Percentiles rank a stretch among this genome's conserved stretches.
Evolutionary conservation across 1,139 yeast species (phyloP).

Genomic region (Pichia cactophila): DNA sequence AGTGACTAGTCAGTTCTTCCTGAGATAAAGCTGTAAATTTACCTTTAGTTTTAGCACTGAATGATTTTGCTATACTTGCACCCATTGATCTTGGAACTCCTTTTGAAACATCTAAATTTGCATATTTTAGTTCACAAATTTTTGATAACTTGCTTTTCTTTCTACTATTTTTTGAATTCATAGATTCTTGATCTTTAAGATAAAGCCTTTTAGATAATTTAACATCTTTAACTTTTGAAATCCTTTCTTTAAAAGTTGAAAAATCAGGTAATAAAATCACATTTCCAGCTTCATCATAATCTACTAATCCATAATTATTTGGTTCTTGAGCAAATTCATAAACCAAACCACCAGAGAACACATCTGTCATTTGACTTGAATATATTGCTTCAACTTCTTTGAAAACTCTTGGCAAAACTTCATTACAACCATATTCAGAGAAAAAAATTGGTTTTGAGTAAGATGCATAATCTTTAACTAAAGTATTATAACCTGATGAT

Average conservation of each 20-base stretch:
- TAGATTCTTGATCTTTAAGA: slow-evolving; percentile 13
- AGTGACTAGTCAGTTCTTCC: slow-evolving; percentile 34
- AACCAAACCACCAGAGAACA: slow-evolving; percentile 87
- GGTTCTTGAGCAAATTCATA: slow-evolving; percentile 88
- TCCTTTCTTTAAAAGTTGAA: slow-evolving; percentile 41
- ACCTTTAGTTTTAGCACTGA: slow-evolving; percentile 48
- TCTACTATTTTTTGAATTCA: slow-evolving; percentile 7
- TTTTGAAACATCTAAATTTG: slow-evolving; percentile 43
- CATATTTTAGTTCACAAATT: slow-evolving; percentile 31
- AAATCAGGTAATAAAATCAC: slow-evolving; percentile 50
- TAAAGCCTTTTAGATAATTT: slow-evolving; percentile 19
- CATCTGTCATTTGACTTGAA: slow-evolving; percentile 66
- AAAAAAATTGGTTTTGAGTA: slow-evolving; percentile 76
- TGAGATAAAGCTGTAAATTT: slow-evolving; percentile 37
- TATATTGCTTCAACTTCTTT: slow-evolving; percentile 70
- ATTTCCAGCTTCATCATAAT: slow-evolving; percentile 45
- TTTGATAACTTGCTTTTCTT: slow-evolving; percentile 4
- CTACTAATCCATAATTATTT: slow-evolving; percentile 82
- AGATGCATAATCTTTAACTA: slow-evolving; percentile 62
- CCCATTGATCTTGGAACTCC: slow-evolving; percentile 41
- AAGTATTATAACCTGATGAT: slow-evolving; percentile 71
- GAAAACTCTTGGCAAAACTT: slow-evolving; percentile 69
- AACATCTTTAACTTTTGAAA: slow-evolving; percentile 29
- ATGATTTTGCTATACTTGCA: slow-evolving; percentile 34
- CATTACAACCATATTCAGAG: slow-evolving; percentile 93